A percentile compares a stretch with the other conserved stretches of the same genome.
Evolutionary conservation across 352 stramenopile species (phyloP).

Genomic region (Phytophthora litchii): DNA sequence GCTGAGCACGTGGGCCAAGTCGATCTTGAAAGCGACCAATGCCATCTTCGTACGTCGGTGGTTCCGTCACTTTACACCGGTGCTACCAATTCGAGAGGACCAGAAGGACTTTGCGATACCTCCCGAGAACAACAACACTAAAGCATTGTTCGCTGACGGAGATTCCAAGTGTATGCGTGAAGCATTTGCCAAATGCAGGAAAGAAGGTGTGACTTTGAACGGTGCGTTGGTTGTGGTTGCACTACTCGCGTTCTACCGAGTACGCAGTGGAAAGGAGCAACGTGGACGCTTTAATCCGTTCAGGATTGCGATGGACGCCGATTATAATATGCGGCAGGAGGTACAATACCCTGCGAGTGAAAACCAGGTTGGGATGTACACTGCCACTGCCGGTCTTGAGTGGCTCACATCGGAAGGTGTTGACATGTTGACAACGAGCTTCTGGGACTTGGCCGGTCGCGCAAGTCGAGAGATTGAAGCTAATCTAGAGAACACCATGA

Average conservation of each 20-base stretch:
- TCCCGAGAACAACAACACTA: constrained; percentile 34
- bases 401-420: constrained; percentile 49
- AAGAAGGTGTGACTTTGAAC: constrained; percentile 48
- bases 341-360: constrained; percentile 38
- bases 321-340: constrained; percentile 55
- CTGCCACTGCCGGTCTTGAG: constrained; percentile 25
- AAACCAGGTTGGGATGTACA: constrained; percentile 47
- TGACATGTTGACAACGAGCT: constrained; percentile 35
- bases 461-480: constrained; percentile 26
- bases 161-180: constrained; percentile 37
- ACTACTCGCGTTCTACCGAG: constrained; percentile 40
- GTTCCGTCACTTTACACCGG: constrained; percentile 32
- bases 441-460: constrained; percentile 56
- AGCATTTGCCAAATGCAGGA: constrained; percentile 39
- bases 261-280: constrained; percentile 26
- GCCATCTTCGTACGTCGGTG: constrained; percentile 31
- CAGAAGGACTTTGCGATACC: constrained; percentile 44
- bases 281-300: constrained; percentile 45
- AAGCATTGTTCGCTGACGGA: constrained; percentile 48
- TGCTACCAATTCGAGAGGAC: constrained; percentile 27
- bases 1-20: constrained; percentile 32
- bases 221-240: constrained; percentile 37
- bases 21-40: constrained; percentile 30
- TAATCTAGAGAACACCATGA: constrained; percentile 37
- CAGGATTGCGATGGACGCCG: constrained; percentile 40